A percentile compares a stretch with the other conserved stretches of the same genome.
These are phyloP conservation scores for Fusarium sp. DNA, from an alignment of 2,329 filamentous ascomycete species.

Conservation along the genomic window DNA sequence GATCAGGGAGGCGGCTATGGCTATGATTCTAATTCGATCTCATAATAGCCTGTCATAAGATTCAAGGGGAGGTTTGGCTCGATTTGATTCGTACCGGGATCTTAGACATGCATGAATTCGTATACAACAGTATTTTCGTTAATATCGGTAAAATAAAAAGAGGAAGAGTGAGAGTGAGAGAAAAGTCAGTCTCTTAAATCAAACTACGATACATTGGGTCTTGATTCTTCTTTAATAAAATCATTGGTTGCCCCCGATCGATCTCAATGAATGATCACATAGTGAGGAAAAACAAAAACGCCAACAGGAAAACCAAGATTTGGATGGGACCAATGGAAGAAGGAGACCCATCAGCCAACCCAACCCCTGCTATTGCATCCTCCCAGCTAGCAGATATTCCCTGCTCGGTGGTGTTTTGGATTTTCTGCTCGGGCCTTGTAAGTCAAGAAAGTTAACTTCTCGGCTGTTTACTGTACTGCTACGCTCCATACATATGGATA, in stretches of 20 bases:
- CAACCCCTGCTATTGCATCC: neutral
- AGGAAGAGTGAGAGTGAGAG: neutral
- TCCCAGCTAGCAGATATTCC: slow-evolving; percentile 15
- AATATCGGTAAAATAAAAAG: neutral
- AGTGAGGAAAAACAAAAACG: slow-evolving; percentile 8
- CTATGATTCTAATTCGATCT: slow-evolving; percentile 1
- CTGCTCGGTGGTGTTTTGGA: slow-evolving; percentile 30
- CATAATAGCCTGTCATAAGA: neutral
- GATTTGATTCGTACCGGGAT: neutral
- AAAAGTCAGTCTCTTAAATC: neutral
- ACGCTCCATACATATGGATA: neutral
- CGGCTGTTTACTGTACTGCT: neutral
- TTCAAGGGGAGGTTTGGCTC: neutral
- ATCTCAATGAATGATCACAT: slow-evolving; percentile 15
- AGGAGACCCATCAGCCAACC: slow-evolving; percentile 1
- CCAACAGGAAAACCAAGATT: slow-evolving; percentile 24
- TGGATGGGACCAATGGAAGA: slow-evolving; percentile 28
- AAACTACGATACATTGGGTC: neutral
- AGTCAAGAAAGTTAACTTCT: neutral
- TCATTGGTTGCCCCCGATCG: slow-evolving; percentile 2
- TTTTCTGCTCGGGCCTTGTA: slow-evolving; percentile 2
- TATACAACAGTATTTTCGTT: neutral
- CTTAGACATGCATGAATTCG: slow-evolving; percentile 3
- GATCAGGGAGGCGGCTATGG: slow-evolving; percentile 15
- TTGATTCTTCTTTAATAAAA: slow-evolving; percentile 13